Evolutionary conservation across 805 yeast species (phyloP).

Genomic region (Candida pseudoglaebosa): DNA sequence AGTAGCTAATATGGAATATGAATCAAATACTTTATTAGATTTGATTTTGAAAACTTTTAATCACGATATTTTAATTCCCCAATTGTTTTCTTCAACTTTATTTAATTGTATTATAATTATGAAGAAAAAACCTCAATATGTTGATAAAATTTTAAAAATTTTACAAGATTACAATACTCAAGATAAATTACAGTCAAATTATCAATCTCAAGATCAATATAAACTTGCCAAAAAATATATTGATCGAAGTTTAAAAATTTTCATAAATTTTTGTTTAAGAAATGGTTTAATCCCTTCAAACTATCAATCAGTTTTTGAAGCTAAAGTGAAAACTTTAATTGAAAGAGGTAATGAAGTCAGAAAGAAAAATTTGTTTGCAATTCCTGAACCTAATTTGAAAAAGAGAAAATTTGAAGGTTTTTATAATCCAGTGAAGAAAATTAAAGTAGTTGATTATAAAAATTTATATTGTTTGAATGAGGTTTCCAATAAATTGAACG

Average conservation of each 20-base stretch:
- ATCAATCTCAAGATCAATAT: conserved; percentile 39
- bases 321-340: conserved; percentile 26
- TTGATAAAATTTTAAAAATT: conserved; percentile 53
- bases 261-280: conserved; percentile 35
- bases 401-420: conserved; percentile 43
- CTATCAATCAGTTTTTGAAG: conserved; percentile 22
- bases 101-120: conserved; percentile 61
- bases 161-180: conserved; percentile 60
- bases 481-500: conserved; percentile 53
- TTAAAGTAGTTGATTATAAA: conserved; percentile 44
- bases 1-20: conserved; percentile 55
- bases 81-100: conserved; percentile 63
- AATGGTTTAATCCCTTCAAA: conserved; percentile 33
- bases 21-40: conserved; percentile 65
- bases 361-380: conserved; percentile 32
- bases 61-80: conserved; percentile 50
- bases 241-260: conserved; percentile 53
- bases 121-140: conserved; percentile 60
- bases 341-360: conserved; percentile 40
- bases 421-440: conserved; percentile 24
- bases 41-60: conserved; percentile 52
- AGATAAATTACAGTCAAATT: conserved; percentile 50
- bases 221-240: conserved; percentile 60
- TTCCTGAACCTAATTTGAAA: conserved; percentile 27
- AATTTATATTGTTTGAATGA: conserved; percentile 66